A percentile compares a stretch with the other conserved stretches of the same genome.
Evolutionary conservation across 441 rosid species (phyloP).

Genomic region (Cnidoscolus chayamansa): DNA sequence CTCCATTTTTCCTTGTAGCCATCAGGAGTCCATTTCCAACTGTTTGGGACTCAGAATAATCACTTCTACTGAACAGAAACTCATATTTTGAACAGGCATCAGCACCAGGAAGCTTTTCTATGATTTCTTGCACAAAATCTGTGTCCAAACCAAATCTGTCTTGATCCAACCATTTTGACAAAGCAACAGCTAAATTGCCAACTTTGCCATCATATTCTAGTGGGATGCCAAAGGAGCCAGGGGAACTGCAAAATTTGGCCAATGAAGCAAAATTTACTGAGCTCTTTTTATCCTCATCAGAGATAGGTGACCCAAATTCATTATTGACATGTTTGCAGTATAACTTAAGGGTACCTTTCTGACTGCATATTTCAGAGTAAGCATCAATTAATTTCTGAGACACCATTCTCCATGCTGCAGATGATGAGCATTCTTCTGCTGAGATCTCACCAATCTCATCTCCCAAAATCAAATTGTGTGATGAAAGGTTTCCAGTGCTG

Average conservation of each 20-base stretch:
- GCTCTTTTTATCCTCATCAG: conserved; percentile 43
- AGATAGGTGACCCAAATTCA: conserved; percentile 36
- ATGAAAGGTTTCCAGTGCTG: conserved; percentile 29
- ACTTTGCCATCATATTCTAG: conserved; percentile 41
- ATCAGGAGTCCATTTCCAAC: conserved; percentile 64
- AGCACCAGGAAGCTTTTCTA: conserved; percentile 77
- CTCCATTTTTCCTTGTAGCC: conserved; percentile 49
- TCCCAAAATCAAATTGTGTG: conserved; percentile 29
- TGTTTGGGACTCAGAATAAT: conserved; percentile 42
- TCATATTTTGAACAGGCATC: conserved; percentile 66
- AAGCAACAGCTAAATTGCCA: conserved; percentile 40
- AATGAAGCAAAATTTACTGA: conserved; percentile 35
- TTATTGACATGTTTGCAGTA: conserved; percentile 65
- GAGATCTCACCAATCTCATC: conserved; percentile 75
- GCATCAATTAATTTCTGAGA: conserved; percentile 61
- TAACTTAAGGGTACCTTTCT: conserved; percentile 44
- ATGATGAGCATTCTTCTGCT: conserved; percentile 67
- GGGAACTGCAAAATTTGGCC: conserved; percentile 63
- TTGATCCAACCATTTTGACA: conserved; percentile 75
- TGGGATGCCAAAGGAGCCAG: conserved; percentile 35
- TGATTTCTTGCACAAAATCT: conserved; percentile 86
- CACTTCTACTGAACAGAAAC: conserved; percentile 52
- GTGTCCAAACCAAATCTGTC: conserved; percentile 93
- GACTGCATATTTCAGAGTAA: conserved; percentile 44
- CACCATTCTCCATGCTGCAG: conserved; percentile 73